Evolutionary conservation across 2,329 filamentous ascomycete genomes (phyloP), one percentile per base, ranked within the genome.

Genomic region (Biscogniauxia mediterranea): DNA sequence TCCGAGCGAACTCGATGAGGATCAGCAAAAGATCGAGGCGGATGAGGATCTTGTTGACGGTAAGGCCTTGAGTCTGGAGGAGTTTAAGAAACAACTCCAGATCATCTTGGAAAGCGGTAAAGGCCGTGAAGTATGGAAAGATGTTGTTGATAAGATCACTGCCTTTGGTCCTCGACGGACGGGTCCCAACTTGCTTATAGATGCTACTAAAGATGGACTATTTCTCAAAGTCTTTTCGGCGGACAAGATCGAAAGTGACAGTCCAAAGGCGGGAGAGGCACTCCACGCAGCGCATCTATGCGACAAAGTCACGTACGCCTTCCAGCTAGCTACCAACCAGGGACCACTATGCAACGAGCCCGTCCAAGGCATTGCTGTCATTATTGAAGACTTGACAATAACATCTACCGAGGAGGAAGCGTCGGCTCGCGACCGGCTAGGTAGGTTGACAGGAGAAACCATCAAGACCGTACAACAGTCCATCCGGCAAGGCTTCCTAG

Each of bases 301-400:
- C 60, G 94, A 98, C 79, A 98, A 96, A 74, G 91, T 98, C 65
- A 83, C 87, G 8, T 93, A 99, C 74, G 93, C 92, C 54, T 99
- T 99, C 82, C 95, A 99, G 75, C 88, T 98, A 17, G 90, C 92
- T 49, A 96, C 89, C 0, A 85, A 88, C 21, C 92, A 96, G 76
- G 95, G 95, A 0, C 93, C 95, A 0, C 84, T 98, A 56, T 98
- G 95, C 76, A 85, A 92, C 69, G 95, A 99, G 74, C 94, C 95
- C 0, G 88, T 97, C 54, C 94, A 97, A 78, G 95, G 95, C 55
- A 85, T 97, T 23, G 95, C 93, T 50, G 91, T 98, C 54, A 90
- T 96, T 74, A 81, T 99, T 55, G 93, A 99, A 75, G 88, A 92
- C 54, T 80, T 97, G 28, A 78, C 81, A 3, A 80, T 96, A 38